Base-by-base conservation (phyloP, 2,329 filamentous ascomycete genomes). In the Tolypocladium cylindrosporum region DNA sequence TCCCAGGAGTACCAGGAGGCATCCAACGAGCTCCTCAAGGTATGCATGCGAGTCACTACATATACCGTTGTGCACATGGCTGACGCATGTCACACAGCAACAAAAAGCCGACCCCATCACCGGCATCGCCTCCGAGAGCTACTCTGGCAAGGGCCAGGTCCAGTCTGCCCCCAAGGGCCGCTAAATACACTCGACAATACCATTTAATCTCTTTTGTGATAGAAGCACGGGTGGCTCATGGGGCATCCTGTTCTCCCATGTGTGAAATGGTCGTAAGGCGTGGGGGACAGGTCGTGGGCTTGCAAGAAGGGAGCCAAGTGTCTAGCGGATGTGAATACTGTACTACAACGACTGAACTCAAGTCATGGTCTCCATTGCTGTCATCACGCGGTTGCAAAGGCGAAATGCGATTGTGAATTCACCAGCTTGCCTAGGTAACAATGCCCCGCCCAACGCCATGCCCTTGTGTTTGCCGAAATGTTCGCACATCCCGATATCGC, bases 1-100 rank as follows among this genome's bases (percentile, higher is more conserved):
- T 93, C 81, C 79, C 89, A 90, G 82, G 94, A 99, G 78, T 97
- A 89, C 85, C 91, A 99, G 80, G 91, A 97, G 81, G 88, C 88
- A 67, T 83, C 87, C 66, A 96, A 99, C 77, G 94, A 97, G 80
- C 94, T 89, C 76, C 82, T 97, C 75, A 92, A 86, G 84, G 93
- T 96, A 79, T 54, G 64, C 60, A 36, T 37, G 19, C 48, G 4
- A 37, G 9, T 36, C 5, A 4, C 31, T 14, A 21, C 9, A 3
- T 37, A 16, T 24, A 2, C 36, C n/a, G 8, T 27, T 14, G n/a
- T 7, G 24, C 41, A 41, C 31, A 54, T 60, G 45, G 11, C 56
- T 54, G 24, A 54, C 53, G 7, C 52, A 43, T 34, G 50, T 45
- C 43, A 6, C n/a, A 72, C 73, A 95, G 90, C 79, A 80, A 72